Evolutionary conservation across 202 grass and related monocot species (phyloP).

Genomic region (Schoenoplectus tabernaemontani): DNA sequence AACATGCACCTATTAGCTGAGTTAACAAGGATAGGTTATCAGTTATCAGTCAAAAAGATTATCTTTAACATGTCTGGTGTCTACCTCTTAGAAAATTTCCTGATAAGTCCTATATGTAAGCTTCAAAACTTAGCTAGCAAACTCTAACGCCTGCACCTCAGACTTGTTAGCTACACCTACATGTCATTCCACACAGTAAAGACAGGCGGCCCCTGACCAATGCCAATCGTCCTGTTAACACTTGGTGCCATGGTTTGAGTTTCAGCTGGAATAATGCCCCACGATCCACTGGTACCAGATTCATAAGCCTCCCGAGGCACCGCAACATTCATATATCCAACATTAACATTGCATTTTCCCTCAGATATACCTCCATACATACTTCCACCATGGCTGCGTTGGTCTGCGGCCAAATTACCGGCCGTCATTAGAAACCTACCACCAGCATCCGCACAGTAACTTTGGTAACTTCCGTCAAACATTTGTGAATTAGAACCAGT

Average conservation of each 20-base stretch:
- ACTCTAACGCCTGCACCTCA: neutral
- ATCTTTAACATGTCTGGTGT: conserved; percentile 21
- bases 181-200: conserved; percentile 84
- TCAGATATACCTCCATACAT: conserved; percentile 32
- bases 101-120: conserved; percentile 40
- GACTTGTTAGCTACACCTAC: conserved; percentile 20
- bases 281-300: conserved; percentile 21
- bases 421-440: conserved; percentile 52
- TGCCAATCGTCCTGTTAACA: conserved; percentile 36
- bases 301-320: conserved; percentile 35
- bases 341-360: conserved; percentile 46
- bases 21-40: conserved; percentile 4
- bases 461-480: conserved; percentile 36
- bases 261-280: conserved; percentile 14
- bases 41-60: conserved; percentile 13
- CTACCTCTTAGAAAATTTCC: conserved; percentile 33
- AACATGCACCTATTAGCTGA: neutral
- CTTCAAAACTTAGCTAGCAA: neutral
- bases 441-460: conserved; percentile 11
- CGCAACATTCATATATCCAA: conserved; percentile 47
- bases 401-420: neutral
- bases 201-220: conserved; percentile 40
- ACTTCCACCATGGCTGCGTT: conserved; percentile 13
- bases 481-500: conserved; percentile 79
- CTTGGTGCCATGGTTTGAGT: conserved; percentile 29